phyloP scores from a whole-genome alignment of 2,329 filamentous ascomycete species.

The Microsporum canis region DNA sequence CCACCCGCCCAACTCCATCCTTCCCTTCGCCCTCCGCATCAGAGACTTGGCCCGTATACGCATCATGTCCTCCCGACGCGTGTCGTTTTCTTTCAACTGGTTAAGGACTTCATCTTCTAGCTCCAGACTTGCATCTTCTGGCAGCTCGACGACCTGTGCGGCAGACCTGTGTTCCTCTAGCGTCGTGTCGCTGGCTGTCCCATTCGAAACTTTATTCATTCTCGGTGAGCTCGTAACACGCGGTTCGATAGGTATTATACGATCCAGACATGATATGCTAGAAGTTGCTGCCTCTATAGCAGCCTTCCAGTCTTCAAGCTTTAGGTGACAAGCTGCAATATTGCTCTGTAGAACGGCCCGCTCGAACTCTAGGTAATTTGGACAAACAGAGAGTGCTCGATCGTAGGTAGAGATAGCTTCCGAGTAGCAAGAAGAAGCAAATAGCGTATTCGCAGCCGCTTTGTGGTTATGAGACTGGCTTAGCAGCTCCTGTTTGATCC shows the following conservation, averaged over 20 bases:
- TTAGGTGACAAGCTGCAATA: conserved; percentile 78
- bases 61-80: conserved; percentile 51
- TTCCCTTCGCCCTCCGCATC: conserved; percentile 64
- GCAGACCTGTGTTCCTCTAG: not conserved
- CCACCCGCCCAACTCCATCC: conserved; percentile 64
- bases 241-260: conserved; percentile 30
- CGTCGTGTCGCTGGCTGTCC: not conserved
- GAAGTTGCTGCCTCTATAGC: conserved; percentile 62
- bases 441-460: conserved; percentile 65
- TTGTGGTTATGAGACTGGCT: conserved; percentile 63
- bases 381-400: conserved; percentile 64
- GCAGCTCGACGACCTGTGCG: conserved; percentile 9
- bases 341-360: conserved; percentile 80
- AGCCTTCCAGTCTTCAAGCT: conserved; percentile 74
- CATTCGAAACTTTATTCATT: not conserved
- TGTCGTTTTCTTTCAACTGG: conserved; percentile 34
- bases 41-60: conserved; percentile 75
- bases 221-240: not conserved
- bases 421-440: conserved; percentile 58
- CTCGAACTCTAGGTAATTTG: conserved; percentile 77
- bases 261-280: conserved; percentile 61
- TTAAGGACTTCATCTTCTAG: conserved; percentile 34
- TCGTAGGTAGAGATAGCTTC: conserved; percentile 75
- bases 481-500: conserved; percentile 47
- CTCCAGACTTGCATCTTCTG: conserved; percentile 24